Evolutionary conservation across 1,139 yeast species (phyloP), one percentile per base, ranked within the genome.

Genomic region (Kodamaea derodonti): DNA sequence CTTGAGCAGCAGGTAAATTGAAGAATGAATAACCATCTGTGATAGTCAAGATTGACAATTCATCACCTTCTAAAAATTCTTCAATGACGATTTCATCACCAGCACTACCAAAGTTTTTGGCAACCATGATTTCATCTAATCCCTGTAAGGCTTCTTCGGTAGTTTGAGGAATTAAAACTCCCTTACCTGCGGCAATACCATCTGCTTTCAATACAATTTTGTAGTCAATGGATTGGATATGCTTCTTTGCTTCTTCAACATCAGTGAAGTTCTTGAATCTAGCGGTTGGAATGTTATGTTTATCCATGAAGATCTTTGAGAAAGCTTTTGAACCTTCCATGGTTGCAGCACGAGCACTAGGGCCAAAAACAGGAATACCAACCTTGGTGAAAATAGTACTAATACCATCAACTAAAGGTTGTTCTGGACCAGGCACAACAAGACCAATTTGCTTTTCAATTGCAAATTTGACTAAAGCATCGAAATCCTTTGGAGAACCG

Each of bases 351-450:
- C 75, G 74, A 29, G 76, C 83, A 29, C 87, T 77, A 18, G 99
- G 99, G 7, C 98, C 99, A 63, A 94, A 94, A 18, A 90, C 96
- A 25, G 97, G 95, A 42, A 94, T 81, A 47, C 98, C 98, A 37
- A 84, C 83, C 37, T 70, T 71, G 38, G 68, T 62, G 71, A 92
- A 90, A 34, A 70, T 67, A 15, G 80, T 64, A 24, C 90, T 62
- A 41, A 92, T 80, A 31, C 99, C 99, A 54, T 92, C 97, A 27
- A 92, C 97, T 43, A 94, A 71, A 27, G 98, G 98, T 62, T 88
- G 96, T 64, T 94, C 99, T n/a, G 99, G 98, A 29, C 99, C 99
- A 25, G 98, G 98, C 33, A 94, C 73, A 10, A 88, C 98, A 44
- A 94, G 71, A 35, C 72, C 75, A 39, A 94, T 73, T 8, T 73